Evolutionary conservation across 2,329 filamentous ascomycete species (phyloP).

Genomic region (Xylariaceae sp.): DNA sequence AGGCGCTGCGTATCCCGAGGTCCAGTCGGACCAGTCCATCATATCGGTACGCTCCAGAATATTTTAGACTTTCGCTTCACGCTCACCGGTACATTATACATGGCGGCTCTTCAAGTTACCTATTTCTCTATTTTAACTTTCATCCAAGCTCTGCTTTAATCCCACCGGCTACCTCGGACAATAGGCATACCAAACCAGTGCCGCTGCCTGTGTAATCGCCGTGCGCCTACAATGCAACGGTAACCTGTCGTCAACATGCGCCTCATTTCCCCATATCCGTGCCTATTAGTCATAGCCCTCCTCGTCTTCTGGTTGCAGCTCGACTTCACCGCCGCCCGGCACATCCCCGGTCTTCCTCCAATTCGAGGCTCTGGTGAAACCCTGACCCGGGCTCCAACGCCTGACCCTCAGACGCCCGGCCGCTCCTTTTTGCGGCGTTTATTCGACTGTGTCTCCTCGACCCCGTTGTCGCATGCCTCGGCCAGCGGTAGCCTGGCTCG

Average conservation of each 20-base stretch:
- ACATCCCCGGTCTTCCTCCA: slow-evolving; percentile 16
- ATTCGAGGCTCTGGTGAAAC: neutral
- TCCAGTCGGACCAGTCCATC: too few species aligned
- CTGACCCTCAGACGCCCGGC: neutral
- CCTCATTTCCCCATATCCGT: neutral
- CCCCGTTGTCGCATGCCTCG: slow-evolving; percentile 20
- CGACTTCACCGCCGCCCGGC: slow-evolving; percentile 10
- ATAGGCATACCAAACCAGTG: too few species aligned
- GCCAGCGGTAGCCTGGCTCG: slow-evolving; percentile 20
- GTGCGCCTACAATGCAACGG: slow-evolving; percentile 8
- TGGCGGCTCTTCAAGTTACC: neutral
- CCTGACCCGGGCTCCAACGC: neutral
- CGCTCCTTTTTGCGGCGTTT: slow-evolving; percentile 29
- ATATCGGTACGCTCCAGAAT: too few species aligned
- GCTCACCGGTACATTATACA: too few species aligned
- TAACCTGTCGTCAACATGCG: slow-evolving; percentile 13
- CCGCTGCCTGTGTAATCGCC: neutral
- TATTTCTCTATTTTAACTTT: neutral
- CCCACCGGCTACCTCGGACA: neutral
- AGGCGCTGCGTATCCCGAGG: too few species aligned
- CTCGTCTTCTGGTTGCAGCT: slow-evolving; percentile 10
- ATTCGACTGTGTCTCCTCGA: slow-evolving; percentile 23
- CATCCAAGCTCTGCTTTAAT: neutral
- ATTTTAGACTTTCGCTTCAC: too few species aligned
- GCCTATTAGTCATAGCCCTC: slow-evolving; percentile 6